Percentiles rank a stretch among this genome's conserved stretches.
Evolutionary conservation across 2,329 filamentous ascomycete genomes (phyloP).

Genomic region (Ceratocystis eucalypticola): DNA sequence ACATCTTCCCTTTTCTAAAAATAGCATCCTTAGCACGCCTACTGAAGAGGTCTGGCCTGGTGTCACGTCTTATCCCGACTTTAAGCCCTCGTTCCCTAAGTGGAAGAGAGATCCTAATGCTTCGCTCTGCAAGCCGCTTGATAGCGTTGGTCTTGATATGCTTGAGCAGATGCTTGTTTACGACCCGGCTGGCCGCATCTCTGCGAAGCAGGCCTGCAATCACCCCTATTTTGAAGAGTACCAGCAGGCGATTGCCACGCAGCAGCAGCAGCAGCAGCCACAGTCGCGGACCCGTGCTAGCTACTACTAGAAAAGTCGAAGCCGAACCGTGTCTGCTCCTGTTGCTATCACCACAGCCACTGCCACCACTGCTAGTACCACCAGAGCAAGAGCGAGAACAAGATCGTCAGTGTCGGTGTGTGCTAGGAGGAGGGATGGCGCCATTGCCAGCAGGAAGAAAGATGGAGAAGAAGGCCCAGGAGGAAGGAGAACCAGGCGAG

Average conservation of each 20-base stretch:
- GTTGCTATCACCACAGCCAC: constrained; percentile 28
- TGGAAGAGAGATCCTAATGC: constrained; percentile 60
- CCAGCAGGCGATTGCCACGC: constrained; percentile 9
- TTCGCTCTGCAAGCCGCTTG: constrained; percentile 57
- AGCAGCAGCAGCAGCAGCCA: constrained; percentile 3
- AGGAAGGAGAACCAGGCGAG: background rate
- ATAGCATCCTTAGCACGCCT: constrained; percentile 59
- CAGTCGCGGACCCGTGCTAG: background rate
- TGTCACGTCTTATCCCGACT: constrained; percentile 88
- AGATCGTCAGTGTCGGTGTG: constrained; percentile 23
- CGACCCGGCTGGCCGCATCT: constrained; percentile 75
- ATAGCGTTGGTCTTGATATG: constrained; percentile 56
- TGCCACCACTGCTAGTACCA: constrained; percentile 35
- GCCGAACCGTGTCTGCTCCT: constrained; percentile 31
- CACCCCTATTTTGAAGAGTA: constrained; percentile 62
- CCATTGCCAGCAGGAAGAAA: background rate
- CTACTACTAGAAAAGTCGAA: constrained; percentile 23
- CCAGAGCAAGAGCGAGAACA: constrained; percentile 28
- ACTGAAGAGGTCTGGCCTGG: constrained; percentile 74
- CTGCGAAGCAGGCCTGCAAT: constrained; percentile 72
- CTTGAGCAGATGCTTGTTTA: constrained; percentile 64
- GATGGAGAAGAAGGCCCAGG: background rate
- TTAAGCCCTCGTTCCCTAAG: constrained; percentile 84
- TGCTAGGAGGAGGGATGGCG: constrained; percentile 29
- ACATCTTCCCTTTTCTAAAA: background rate